Percentiles rank a stretch among this genome's conserved stretches.
Conservation (phyloP, 441 rosid species). For the Adansonia madagascariensis region DNA sequence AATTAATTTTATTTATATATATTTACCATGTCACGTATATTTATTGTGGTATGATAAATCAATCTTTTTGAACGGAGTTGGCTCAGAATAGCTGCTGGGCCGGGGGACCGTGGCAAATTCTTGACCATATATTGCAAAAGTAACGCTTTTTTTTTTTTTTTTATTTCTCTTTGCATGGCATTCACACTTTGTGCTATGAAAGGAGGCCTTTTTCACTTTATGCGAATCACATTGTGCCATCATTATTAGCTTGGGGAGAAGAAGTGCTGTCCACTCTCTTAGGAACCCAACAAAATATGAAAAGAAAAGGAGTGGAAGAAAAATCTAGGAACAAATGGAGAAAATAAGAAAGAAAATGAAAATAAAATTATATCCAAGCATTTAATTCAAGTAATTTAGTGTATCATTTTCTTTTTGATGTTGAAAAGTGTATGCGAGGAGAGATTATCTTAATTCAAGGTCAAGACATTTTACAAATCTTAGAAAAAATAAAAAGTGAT, state of each 20-base stretch:
- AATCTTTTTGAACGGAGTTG: not conserved
- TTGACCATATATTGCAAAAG: not conserved
- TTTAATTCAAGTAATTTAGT: not conserved
- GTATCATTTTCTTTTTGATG: no score
- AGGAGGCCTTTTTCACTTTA: not conserved
- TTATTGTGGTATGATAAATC: no score
- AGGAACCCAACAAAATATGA: not conserved
- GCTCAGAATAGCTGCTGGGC: not conserved
- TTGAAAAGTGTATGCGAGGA: no score
- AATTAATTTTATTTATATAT: no score
- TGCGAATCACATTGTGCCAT: conserved; percentile 2
- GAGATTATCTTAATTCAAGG: no score
- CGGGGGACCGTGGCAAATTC: not conserved
- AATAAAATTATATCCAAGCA: not conserved
- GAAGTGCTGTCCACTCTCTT: not conserved
- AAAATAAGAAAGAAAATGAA: not conserved
- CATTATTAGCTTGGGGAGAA: not conserved
- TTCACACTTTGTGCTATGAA: not conserved
- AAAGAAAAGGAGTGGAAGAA: not conserved
- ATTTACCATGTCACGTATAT: no score
- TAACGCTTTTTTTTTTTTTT: not conserved
- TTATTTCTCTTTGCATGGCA: not conserved
- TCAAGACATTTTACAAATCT: no score
- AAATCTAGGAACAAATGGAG: no score
- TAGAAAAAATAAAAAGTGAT: no score